A percentile compares a stretch with the other conserved stretches of the same genome.
Evolutionary conservation across 148 eudicot species (phyloP).

Genomic region (Silene conica): DNA sequence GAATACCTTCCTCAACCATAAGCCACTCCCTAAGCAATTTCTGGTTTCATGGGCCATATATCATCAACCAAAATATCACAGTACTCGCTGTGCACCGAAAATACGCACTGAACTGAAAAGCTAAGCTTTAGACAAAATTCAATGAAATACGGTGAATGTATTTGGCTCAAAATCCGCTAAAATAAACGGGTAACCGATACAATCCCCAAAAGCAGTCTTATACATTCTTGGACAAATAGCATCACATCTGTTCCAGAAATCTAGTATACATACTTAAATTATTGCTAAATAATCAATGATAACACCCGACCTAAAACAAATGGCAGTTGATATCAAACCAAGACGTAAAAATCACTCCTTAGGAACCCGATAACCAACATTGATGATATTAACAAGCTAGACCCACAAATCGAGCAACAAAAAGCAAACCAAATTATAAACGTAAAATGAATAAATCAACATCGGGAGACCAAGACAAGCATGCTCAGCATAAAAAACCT

Average conservation of each 20-base stretch:
- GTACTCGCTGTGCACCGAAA: no score
- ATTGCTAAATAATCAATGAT: slow-evolving; percentile 48
- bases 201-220: slow-evolving; percentile 20
- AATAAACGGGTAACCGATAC: not conserved
- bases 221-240: slow-evolving; percentile 32
- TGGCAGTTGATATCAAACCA: slow-evolving; percentile 13
- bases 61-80: no score
- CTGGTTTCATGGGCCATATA: no score
- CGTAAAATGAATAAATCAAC: not conserved
- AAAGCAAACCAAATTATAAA: slow-evolving; percentile 7
- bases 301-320: slow-evolving; percentile 23
- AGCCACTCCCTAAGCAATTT: no score
- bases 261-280: slow-evolving; percentile 30
- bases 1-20: no score
- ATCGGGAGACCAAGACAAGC: slow-evolving; percentile 1
- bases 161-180: not conserved
- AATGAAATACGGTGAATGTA: not conserved
- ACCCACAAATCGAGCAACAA: not conserved
- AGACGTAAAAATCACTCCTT: slow-evolving; percentile 30
- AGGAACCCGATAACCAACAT: slow-evolving; percentile 17
- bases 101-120: no score
- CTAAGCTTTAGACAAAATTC: not conserved
- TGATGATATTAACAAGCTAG: slow-evolving; percentile 21
- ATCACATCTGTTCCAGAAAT: slow-evolving; percentile 22
- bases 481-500: not conserved